Evolutionary conservation across 805 yeast species (phyloP).

Genomic region (Priceomyces melissophilus): DNA sequence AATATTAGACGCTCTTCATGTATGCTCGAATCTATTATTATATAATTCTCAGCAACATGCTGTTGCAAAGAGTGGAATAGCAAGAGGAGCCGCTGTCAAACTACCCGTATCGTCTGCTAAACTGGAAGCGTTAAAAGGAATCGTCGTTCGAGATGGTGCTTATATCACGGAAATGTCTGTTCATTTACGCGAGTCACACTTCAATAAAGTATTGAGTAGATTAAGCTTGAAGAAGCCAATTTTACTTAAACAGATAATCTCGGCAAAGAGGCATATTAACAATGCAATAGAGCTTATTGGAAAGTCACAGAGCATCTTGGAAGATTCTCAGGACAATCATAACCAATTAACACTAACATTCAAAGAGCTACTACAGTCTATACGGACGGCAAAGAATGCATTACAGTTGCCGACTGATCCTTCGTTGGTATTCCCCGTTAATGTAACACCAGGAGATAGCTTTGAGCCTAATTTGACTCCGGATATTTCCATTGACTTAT

Average conservation of each 20-base stretch:
- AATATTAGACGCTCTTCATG: slow-evolving; percentile 34
- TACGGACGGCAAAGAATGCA: slow-evolving; percentile 32
- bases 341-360: slow-evolving; percentile 23
- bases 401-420: slow-evolving; percentile 45
- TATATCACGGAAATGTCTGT: slow-evolving; percentile 48
- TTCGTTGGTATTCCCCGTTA: slow-evolving; percentile 54
- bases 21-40: slow-evolving; percentile 33
- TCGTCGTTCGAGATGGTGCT: slow-evolving; percentile 53
- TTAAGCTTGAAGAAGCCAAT: slow-evolving; percentile 28
- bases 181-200: slow-evolving; percentile 39
- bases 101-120: slow-evolving; percentile 57
- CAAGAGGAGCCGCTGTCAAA: slow-evolving; percentile 43
- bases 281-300: slow-evolving; percentile 27
- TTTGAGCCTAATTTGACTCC: slow-evolving; percentile 48
- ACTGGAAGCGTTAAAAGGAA: slow-evolving; percentile 58
- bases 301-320: slow-evolving; percentile 11
- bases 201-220: slow-evolving; percentile 30
- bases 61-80: slow-evolving; percentile 20
- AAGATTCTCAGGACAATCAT: slow-evolving; percentile 4
- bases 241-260: slow-evolving; percentile 43
- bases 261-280: slow-evolving; percentile 42
- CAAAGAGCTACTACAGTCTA: slow-evolving; percentile 21
- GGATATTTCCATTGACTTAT: slow-evolving; percentile 52
- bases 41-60: slow-evolving; percentile 37
- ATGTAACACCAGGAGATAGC: slow-evolving; percentile 32